Conservation (phyloP, 257 asterid genomes). For the Solanum peruvianum region DNA sequence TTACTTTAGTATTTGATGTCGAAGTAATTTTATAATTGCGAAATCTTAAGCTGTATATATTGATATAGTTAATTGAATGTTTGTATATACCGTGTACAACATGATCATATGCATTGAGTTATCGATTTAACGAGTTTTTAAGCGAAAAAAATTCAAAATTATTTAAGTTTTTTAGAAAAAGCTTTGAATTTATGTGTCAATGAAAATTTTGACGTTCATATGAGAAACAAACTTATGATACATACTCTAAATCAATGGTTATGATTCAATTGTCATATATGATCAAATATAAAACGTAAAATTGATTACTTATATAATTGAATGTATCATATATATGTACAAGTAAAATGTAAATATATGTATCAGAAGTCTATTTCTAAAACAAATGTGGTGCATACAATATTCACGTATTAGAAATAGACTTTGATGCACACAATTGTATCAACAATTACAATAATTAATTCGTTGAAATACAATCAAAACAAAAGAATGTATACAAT, state of each 20-base stretch:
- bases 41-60: too few species aligned
- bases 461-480: not conserved
- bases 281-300: too few species aligned
- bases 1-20: accelerated
- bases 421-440: not conserved
- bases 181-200: too few species aligned
- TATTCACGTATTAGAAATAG: too few species aligned
- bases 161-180: too few species aligned
- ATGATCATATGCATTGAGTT: not conserved
- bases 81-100: too few species aligned
- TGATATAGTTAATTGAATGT: too few species aligned
- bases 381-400: not conserved
- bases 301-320: not conserved
- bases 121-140: not conserved
- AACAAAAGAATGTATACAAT: not conserved
- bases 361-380: too few species aligned
- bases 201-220: accelerated
- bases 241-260: not conserved
- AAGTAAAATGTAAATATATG: too few species aligned
- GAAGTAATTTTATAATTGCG: not conserved
- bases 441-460: not conserved
- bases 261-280: not conserved
- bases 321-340: too few species aligned
- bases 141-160: not conserved
- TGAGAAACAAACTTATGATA: not conserved